These are phyloP conservation scores for Sugiyamaella grinbergsii DNA, from an alignment of 1,139 yeast genomes.

Conservation along the genomic window DNA sequence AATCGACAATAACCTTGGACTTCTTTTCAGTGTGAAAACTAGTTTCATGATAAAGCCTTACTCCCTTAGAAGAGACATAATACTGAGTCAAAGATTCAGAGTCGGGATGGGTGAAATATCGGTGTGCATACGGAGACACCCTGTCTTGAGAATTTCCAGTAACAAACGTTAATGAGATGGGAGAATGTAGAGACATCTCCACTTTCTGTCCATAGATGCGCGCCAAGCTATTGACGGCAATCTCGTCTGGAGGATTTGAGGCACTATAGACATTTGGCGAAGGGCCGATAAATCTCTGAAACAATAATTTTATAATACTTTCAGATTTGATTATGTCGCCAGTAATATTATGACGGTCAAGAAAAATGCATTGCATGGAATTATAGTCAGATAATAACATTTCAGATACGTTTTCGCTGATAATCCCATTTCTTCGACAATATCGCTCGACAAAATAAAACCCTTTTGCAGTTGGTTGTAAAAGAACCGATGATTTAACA, in stretches of 20 bases:
- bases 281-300: conserved; percentile 64
- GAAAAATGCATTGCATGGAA: conserved; percentile 67
- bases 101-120: conserved; percentile 84
- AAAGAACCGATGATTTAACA: conserved; percentile 26
- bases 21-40: conserved; percentile 10
- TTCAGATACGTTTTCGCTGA: conserved; percentile 40
- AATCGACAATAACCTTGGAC: conserved; percentile 37
- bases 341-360: conserved; percentile 65
- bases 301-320: conserved; percentile 64
- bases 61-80: conserved; percentile 67
- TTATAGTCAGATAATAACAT: conserved; percentile 60
- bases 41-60: conserved; percentile 56
- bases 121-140: conserved; percentile 71
- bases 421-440: conserved; percentile 58
- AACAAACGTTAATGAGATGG: not conserved
- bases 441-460: conserved; percentile 66
- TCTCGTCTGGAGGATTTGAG: conserved; percentile 46
- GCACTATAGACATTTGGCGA: conserved; percentile 73
- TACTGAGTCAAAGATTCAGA: conserved; percentile 82
- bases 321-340: conserved; percentile 69
- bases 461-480: conserved; percentile 95
- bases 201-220: conserved; percentile 11
- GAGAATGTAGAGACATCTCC: conserved; percentile 11
- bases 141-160: conserved; percentile 23
- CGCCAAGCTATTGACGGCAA: conserved; percentile 11